Percentiles rank a stretch among this genome's conserved stretches.
phyloP scores from a whole-genome alignment of 805 yeast species.

The Priceomyces medius region DNA sequence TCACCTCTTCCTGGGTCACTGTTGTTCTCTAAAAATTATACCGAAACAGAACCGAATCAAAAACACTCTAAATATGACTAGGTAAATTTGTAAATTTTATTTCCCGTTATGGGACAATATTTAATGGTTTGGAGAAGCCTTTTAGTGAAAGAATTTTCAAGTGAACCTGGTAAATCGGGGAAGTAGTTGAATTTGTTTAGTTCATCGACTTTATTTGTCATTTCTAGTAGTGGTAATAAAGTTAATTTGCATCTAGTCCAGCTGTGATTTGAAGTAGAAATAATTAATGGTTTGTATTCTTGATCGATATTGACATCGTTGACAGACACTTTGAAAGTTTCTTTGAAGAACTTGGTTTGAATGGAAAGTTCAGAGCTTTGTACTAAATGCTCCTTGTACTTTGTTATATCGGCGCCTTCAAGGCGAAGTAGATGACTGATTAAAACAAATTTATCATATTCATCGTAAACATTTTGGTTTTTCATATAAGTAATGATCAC shows the following conservation, averaged over 20 bases:
- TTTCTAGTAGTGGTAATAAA: conserved; percentile 33
- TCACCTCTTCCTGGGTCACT: conserved; percentile 25
- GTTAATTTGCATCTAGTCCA: conserved; percentile 41
- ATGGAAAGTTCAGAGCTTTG: conserved; percentile 22
- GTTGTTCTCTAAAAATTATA: conserved; percentile 7
- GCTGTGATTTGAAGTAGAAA: conserved; percentile 31
- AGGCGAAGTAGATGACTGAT: conserved; percentile 10
- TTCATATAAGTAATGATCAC: conserved; percentile 13
- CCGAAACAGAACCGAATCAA: not conserved
- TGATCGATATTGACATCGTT: conserved; percentile 14
- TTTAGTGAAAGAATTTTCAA: conserved; percentile 11
- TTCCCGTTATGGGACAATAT: conserved; percentile 39
- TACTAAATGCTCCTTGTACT: conserved; percentile 11
- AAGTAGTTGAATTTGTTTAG: conserved; percentile 29
- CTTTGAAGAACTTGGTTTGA: conserved; percentile 31
- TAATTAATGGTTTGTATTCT: conserved; percentile 12
- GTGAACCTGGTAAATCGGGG: not conserved
- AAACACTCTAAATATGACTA: conserved; percentile 2
- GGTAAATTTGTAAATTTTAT: conserved; percentile 21
- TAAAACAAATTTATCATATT: conserved; percentile 14
- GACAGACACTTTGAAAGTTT: conserved; percentile 24
- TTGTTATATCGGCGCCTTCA: not conserved
- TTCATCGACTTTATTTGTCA: conserved; percentile 34
- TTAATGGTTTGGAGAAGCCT: conserved; percentile 22
- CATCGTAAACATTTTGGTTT: conserved; percentile 1